phyloP scores from a whole-genome alignment of 2,329 filamentous ascomycete genomes.

The Alternaria longipes region DNA sequence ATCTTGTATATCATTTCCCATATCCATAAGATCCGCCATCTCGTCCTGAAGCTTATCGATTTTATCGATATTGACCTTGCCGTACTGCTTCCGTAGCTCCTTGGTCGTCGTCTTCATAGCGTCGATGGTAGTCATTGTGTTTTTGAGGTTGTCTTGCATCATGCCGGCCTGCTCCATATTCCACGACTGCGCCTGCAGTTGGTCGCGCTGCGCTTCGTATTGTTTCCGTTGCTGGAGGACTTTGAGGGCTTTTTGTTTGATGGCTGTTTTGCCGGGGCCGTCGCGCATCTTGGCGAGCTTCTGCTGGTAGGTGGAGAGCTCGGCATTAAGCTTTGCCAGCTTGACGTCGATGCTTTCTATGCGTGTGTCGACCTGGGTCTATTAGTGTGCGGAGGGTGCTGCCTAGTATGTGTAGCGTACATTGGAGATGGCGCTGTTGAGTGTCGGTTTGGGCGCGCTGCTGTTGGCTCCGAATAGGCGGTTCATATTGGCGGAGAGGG shows the following conservation, averaged over 20 bases:
- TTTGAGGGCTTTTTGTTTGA: slow-evolving; percentile 94
- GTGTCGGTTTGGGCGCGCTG: slow-evolving; percentile 87
- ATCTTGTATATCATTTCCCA: slow-evolving; percentile 98
- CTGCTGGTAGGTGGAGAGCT: slow-evolving; percentile 86
- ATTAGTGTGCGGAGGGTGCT: slow-evolving; percentile 27
- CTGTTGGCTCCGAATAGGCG: slow-evolving; percentile 91
- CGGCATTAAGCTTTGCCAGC: slow-evolving; percentile 88
- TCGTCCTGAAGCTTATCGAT: slow-evolving; percentile 98
- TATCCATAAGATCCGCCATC: slow-evolving; percentile 97
- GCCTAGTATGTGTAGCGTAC: slow-evolving; percentile 57
- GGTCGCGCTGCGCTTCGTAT: slow-evolving; percentile 93
- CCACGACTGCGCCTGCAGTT: slow-evolving; percentile 93
- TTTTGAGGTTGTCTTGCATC: slow-evolving; percentile 99
- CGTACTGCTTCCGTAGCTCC: slow-evolving; percentile 90
- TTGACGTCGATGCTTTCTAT: slow-evolving; percentile 93
- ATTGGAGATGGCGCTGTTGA: slow-evolving; percentile 82
- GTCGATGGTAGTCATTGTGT: slow-evolving; percentile 97
- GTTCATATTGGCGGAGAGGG: slow-evolving; percentile 72
- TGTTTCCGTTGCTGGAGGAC: slow-evolving; percentile 92
- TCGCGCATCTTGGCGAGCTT: slow-evolving; percentile 94
- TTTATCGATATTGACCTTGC: slow-evolving; percentile 96
- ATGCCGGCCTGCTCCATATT: slow-evolving; percentile 99
- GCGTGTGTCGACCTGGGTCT: slow-evolving; percentile 75
- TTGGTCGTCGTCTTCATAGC: slow-evolving; percentile 98
- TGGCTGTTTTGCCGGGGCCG: slow-evolving; percentile 88